Evolutionary conservation across 805 yeast species (phyloP), one percentile per base, ranked within the genome.

Genomic region (Suhomyces canberraensis): DNA sequence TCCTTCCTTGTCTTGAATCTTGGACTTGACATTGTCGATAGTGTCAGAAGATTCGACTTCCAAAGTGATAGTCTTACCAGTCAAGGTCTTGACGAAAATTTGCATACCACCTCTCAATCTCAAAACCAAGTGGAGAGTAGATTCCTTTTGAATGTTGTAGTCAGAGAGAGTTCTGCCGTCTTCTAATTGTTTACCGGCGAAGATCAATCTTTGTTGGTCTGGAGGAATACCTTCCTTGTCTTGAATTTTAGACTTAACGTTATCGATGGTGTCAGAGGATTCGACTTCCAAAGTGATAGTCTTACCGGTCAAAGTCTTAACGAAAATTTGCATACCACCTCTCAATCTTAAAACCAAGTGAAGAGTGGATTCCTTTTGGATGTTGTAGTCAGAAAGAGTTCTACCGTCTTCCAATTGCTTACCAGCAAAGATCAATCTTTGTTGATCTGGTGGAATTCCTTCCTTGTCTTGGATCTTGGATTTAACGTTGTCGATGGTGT

Each of bases 111-210:
- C 97, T 79, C 97, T 86, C 69, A 91, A 85, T 81, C 97, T 88
- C 54, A 91, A 78, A 51, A 91, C 97, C 75, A 91, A 81, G 73
- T 91, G 96, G 37, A 91, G 74, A 50, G 98, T 91, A 50, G 98
- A 91, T 80, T 91, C 98, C 84, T 91, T 93, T 78, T 91, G 98
- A 76, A 91, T 93, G 88, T 91, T 91, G 95, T 93, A 93, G 80
- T 91, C 98, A 55, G 96, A 85, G 59, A 91, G 79, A 55, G 98
- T 91, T 81, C 98, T 88, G 67, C 97, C 97, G 64, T 90, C 97
- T 79, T 90, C 97, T 65, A 91, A 86, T 78, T 91, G 98, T 81
- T 91, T 91, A 79, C 98, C 98, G 66, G 98, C 98, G 66, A 91
- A 91, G 81, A 91, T 91, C 66, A 91, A 84, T 79, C 98, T 88